Percentiles rank a stretch among this genome's conserved stretches.
Conservation (phyloP, 257 asterid species). For the Solanum virginianum region DNA sequence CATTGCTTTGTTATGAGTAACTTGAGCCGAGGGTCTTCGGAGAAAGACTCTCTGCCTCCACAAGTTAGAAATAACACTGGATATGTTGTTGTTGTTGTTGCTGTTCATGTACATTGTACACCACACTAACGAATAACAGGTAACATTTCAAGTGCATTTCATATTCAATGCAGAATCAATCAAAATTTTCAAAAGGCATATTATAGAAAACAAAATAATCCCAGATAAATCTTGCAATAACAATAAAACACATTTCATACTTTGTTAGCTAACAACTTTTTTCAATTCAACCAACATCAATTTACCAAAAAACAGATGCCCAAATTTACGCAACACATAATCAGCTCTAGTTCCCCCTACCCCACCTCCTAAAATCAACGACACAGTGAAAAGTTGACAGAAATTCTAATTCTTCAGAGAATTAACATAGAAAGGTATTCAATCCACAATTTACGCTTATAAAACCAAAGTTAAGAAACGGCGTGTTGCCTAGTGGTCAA, state of each 20-base stretch:
- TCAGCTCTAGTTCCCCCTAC: neutral
- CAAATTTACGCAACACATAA: neutral
- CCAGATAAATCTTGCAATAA: neutral
- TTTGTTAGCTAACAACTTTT: neutral
- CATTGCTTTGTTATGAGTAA: no score
- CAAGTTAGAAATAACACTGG: no score
- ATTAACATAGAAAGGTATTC: neutral
- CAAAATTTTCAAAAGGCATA: neutral
- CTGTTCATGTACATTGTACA: neutral
- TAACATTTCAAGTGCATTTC: neutral
- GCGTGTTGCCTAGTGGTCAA: no score
- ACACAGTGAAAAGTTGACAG: neutral
- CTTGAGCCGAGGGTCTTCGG: no score
- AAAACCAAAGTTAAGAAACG: no score
- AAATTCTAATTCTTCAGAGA: neutral
- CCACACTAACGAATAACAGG: neutral
- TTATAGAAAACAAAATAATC: neutral
- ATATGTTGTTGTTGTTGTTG: no score
- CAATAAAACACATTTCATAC: neutral
- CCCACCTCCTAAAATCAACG: neutral
- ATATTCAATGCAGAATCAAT: neutral
- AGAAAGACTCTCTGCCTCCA: no score
- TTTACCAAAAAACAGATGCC: neutral
- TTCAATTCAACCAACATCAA: neutral
- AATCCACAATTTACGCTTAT: neutral